phyloP scores from a whole-genome alignment of 2,329 filamentous ascomycete species.

The Thermoascus crustaceus region DNA sequence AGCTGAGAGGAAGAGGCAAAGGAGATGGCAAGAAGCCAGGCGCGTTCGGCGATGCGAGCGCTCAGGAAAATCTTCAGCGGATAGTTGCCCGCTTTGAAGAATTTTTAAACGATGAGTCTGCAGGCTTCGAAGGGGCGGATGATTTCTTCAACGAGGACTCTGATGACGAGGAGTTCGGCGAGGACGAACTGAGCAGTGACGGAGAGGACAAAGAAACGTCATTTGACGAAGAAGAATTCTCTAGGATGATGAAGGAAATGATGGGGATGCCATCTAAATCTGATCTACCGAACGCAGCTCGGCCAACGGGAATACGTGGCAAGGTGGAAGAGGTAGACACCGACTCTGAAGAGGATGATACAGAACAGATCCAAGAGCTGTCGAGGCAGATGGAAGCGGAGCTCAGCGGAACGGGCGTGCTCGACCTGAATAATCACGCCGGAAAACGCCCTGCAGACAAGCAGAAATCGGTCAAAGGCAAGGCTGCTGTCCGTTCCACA shows the following conservation, averaged over 20 bases:
- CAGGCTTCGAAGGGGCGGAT: slow-evolving; percentile 70
- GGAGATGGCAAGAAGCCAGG: slow-evolving; percentile 16
- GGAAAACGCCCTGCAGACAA: slow-evolving; percentile 12
- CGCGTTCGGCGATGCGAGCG: slow-evolving; percentile 38
- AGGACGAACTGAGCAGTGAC: slow-evolving; percentile 50
- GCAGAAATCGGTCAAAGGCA: slow-evolving; percentile 20
- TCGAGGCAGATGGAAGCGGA: slow-evolving; percentile 41
- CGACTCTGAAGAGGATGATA: slow-evolving; percentile 44
- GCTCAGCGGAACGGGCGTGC: slow-evolving; percentile 37
- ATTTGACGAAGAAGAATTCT: slow-evolving; percentile 79
- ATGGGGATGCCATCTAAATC: slow-evolving; percentile 58
- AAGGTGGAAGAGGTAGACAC: slow-evolving; percentile 44
- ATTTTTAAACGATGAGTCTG: slow-evolving; percentile 79
- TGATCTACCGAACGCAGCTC: slow-evolving; percentile 14
- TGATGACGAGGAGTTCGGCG: slow-evolving; percentile 43
- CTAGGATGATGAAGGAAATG: slow-evolving; percentile 84
- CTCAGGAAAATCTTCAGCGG: slow-evolving; percentile 60
- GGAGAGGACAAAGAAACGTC: slow-evolving; percentile 67
- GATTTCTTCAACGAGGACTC: slow-evolving; percentile 53
- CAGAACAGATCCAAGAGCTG: slow-evolving; percentile 46
- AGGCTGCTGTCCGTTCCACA: slow-evolving; percentile 16
- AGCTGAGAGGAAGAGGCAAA: slow-evolving; percentile 51
- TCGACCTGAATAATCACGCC: slow-evolving; percentile 29
- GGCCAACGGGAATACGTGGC: slow-evolving; percentile 16
- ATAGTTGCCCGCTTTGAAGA: slow-evolving; percentile 91